A percentile compares a stretch with the other conserved stretches of the same genome.
These are phyloP conservation scores for Geosmithia putterillii DNA, from an alignment of 2,329 filamentous ascomycete genomes.

Conservation along the genomic window DNA sequence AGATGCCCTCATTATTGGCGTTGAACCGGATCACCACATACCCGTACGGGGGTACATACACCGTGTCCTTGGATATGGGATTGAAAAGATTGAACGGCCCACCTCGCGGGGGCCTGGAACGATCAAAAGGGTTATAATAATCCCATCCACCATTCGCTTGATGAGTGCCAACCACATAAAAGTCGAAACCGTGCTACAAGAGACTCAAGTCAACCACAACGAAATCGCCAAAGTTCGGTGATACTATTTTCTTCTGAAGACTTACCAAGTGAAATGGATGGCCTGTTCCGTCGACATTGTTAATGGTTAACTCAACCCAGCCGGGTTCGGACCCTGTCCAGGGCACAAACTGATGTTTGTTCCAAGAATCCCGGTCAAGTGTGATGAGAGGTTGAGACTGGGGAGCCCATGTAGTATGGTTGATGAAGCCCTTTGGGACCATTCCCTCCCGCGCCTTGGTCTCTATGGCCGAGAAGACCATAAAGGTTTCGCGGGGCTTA, in stretches of 20 bases:
- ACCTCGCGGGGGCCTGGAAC: background rate
- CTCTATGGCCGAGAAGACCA: background rate
- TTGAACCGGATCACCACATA: slow-evolving; percentile 37
- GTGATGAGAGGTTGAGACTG: background rate
- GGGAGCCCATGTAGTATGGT: background rate
- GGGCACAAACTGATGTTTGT: background rate
- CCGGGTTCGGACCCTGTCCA: background rate
- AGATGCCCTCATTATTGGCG: slow-evolving; percentile 34
- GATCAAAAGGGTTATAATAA: background rate
- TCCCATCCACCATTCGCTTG: background rate
- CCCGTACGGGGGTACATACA: slow-evolving; percentile 28
- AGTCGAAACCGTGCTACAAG: background rate
- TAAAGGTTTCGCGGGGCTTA: background rate
- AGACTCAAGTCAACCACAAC: too few relatives aligned
- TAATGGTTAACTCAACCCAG: background rate
- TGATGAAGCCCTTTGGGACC: background rate
- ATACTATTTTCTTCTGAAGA: too few relatives aligned
- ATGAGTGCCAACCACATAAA: background rate
- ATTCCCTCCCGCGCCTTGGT: background rate
- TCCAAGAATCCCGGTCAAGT: background rate
- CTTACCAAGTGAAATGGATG: background rate
- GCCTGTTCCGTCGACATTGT: background rate
- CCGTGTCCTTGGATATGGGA: slow-evolving; percentile 38
- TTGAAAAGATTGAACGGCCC: slow-evolving; percentile 15
- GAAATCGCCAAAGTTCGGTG: too few relatives aligned